Evolutionary conservation across 1,139 yeast species (phyloP), one percentile per base, ranked within the genome.

Genomic region (Hansenula anomala): DNA sequence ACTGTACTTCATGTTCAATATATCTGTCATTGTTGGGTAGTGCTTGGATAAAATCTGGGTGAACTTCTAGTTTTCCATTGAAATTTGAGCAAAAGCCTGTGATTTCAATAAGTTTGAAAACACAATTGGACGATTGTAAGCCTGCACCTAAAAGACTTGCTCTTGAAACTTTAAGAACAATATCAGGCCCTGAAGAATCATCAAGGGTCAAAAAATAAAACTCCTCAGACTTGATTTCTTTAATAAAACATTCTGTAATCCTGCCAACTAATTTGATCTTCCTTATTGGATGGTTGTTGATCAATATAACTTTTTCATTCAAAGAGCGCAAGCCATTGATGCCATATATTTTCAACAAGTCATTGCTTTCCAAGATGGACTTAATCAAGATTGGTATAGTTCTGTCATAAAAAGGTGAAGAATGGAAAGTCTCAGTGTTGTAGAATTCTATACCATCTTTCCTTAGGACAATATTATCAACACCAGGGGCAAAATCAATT

Each of bases 231-330:
- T 38, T 47, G 23, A 45, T 39, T 33, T 47, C 44, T 33, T 40
- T 49, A 7, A 43, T 26, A 12, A 36, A 42, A 29, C 51, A 58
- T 19, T 54, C 52, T 2, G 52, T 36, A 3, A 70, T 47, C 22
- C 58, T 52, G 0, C 73, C 75, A 25, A 52, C 44, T 0, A 70
- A 41, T 13, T 45, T 40, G 0, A 67, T 49, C 8, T 41, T 45
- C 20, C 47, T 45, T 1, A 69, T 38, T 0, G 75, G 75, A 49
- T 68, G 64, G 42, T 70, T 70, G 3, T 53, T 51, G 10, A 62
- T 42, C 46, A 67, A 33, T 1, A 59, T 34, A 2, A 58, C 50
- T 13, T 47, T 45, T 1, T 53, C 37, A 2, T 18, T 34, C 6
- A 41, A 33, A 0, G 51, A 43, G 5, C 33, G 29, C 12, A 39